Conservation (phyloP, 345 rosid genomes). For the Eucalyptus urophylla region DNA sequence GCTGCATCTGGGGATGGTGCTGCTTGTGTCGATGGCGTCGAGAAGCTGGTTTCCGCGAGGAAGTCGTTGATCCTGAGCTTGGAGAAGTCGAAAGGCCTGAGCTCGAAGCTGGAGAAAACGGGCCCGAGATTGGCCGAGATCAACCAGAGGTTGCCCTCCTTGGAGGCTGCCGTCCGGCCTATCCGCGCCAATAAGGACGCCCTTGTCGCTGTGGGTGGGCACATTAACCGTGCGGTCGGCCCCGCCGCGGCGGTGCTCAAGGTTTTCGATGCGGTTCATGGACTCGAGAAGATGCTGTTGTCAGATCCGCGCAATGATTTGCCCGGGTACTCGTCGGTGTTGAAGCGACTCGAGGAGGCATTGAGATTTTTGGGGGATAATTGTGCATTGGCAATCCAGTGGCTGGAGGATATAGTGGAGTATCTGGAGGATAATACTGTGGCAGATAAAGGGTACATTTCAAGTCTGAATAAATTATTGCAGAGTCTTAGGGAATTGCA, state of each 20-base stretch:
- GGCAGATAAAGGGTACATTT: constrained; percentile 70
- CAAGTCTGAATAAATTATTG: constrained; percentile 54
- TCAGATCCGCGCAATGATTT: constrained; percentile 83
- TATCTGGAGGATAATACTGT: constrained; percentile 76
- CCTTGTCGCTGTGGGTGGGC: constrained; percentile 72
- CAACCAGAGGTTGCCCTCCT: constrained; percentile 54
- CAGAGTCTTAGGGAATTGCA: constrained; percentile 54
- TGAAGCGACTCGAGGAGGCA: constrained; percentile 90
- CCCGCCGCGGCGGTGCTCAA: constrained; percentile 98
- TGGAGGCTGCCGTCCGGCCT: constrained; percentile 84
- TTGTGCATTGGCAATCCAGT: constrained; percentile 92
- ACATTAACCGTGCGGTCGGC: constrained; percentile 95
- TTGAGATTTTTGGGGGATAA: constrained; percentile 83
- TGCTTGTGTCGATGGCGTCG: constrained; percentile 6
- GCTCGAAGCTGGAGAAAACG: constrained; percentile 39
- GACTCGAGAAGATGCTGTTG: constrained; percentile 77
- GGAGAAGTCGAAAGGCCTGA: constrained; percentile 71
- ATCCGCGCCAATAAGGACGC: constrained; percentile 92
- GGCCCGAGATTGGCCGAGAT: constrained; percentile 82
- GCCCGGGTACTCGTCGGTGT: constrained; percentile 70
- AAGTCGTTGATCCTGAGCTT: constrained; percentile 57
- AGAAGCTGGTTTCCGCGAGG: constrained; percentile 53
- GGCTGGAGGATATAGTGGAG: constrained; percentile 98
- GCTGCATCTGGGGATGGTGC: constrained; percentile 13
- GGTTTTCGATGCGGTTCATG: constrained; percentile 97